Evolutionary conservation across 306 rosid genomes (phyloP), one percentile per base, ranked within the genome.

Genomic region (Sindora glabra): DNA sequence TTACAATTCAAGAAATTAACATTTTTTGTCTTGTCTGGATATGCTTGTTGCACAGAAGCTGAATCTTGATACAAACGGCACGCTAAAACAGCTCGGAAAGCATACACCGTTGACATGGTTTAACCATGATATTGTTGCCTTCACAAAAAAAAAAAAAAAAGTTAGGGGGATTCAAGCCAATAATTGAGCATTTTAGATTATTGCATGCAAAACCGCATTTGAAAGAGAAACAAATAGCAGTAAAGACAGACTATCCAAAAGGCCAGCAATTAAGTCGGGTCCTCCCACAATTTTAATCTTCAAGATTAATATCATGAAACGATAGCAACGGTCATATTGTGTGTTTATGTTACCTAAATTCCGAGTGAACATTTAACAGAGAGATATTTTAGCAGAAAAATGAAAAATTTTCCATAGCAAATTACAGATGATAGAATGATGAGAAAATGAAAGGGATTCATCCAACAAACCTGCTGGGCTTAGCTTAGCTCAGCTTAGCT

Each of bases 41-140:
- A 75, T 21, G 89, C 50, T 47, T 74, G 89, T 23, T 70, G 80
- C 26, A 55, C 64, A 29, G 68, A 57, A 27, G 64, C 32, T 16
- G 73, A 74, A 48, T 89, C 73, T 18, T 65, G 76, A 52, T 57
- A 56, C 61, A 76, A 25, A 38, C 51, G 73, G 56, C 49, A 71
- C 61, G 73, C 75, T 15, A 75, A 68, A 68, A 48, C 62, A 80
- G 80, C 94, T 72, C 72, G 73, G 26, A 83, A 67, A 84, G 85
- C 77, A 74, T 74, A 70, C 61, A 75, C 73, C 72, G 59, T 85
- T 86, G 87, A 27, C 96, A 91, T 87, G 87, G 64, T 65, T 83
- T 81, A 68, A 87, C 90, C 96, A 87, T 87, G 49, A 77, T 84
- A 77, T 17, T 21, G 50, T 11, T 18, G 37, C 86, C 87, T 83